Evolutionary conservation across 2,329 filamentous ascomycete species (phyloP), one percentile per base, ranked within the genome.

Genomic region (Nannizziopsis barbatae): DNA sequence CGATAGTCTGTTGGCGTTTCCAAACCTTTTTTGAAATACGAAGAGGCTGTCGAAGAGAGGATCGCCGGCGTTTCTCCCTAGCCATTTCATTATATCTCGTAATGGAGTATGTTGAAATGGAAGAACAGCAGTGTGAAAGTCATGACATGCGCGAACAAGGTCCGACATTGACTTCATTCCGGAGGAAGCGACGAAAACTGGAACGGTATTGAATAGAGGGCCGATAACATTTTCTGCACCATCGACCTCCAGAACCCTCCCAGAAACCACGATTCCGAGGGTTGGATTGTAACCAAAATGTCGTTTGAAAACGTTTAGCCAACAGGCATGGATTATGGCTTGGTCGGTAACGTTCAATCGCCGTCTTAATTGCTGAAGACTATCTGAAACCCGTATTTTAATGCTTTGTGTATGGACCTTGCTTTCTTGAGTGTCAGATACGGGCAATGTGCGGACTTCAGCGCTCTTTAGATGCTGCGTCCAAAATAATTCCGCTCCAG

Each of bases 141-240:
- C 66, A 57, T 95, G 86, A 52, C 84, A 86, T 44, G 70, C 67
- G 12, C 67, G 70, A 17, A 87, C 70, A 1, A 87, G 63, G 0
- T 76, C 71, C 0, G 66, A 61, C 79, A 83, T 87, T 0, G 72
- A 78, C 3, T 74, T 68, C 0, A 64, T 58, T 0, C 62, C 53
- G 5, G 65, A 52, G 11, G 75, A 55, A 5, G 67, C 60, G 31
- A 80, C 65, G 47, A 77, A 73, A 60, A 84, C 87, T 0, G 89
- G 87, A 1, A 95, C 70, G 0, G 88, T 95, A 60, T 95, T 95
- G 73, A 95, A 94, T 15, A 95, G 68, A 0, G 90, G 89, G 0
- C 89, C 90, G 37, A 92, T 75, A 0, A 85, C 77, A 17, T 72
- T 60, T 41, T 88, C 83, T 1, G 81, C 75, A 1, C 72, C 71